Base-by-base conservation (phyloP, 2,329 filamentous ascomycete species). In the Cordyceps fumosorosea region DNA sequence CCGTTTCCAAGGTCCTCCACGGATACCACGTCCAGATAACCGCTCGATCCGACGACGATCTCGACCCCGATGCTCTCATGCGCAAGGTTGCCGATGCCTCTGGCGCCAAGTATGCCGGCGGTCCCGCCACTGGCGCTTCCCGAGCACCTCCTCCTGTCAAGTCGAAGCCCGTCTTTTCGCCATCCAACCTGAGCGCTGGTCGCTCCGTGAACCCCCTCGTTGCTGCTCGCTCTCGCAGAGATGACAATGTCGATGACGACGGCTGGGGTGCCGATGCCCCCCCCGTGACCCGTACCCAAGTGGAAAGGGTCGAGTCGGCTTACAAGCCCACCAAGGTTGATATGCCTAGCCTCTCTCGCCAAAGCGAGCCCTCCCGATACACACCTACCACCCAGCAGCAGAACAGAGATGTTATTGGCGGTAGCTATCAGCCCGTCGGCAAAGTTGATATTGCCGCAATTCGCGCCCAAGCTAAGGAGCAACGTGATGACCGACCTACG, bases 11-110 rank as follows among this genome's bases (percentile, higher is more conserved):
- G 77, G 83, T 97, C 68, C 84, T 99, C 48, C 93, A 97, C 78
- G 92, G 95, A 67, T 99, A 98, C 75, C 95, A 99, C 74, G 92
- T 99, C 63, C 93, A 99, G 78, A 90, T 99, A 69, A 98, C 93
- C 58, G 95, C 95, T 64, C 90, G 95, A 64, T 96, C 93, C 65
- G 91, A 96, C 65, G 84, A 85, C 71, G 93, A 98, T 72, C 84
- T 99, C 65, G 91, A 89, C 32, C 90, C 93, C 44, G 91, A 96
- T 71, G 81, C 83, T 63, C 96, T 99, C 68, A 83, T 98, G 69
- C 89, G 95, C 73, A 98, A 97, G 77, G 91, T 99, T 54, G 86
- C 91, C 64, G 93, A 98, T 80, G 89, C 95, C 32, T 98, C 95
- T 50, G 95, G 95, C 64, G 86, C 93, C 66, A 98, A 97, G 75